Percentiles rank a stretch among this genome's conserved stretches.
phyloP scores from a whole-genome alignment of 768 basidiomycete genomes.

The Phaeotremella fagi region DNA sequence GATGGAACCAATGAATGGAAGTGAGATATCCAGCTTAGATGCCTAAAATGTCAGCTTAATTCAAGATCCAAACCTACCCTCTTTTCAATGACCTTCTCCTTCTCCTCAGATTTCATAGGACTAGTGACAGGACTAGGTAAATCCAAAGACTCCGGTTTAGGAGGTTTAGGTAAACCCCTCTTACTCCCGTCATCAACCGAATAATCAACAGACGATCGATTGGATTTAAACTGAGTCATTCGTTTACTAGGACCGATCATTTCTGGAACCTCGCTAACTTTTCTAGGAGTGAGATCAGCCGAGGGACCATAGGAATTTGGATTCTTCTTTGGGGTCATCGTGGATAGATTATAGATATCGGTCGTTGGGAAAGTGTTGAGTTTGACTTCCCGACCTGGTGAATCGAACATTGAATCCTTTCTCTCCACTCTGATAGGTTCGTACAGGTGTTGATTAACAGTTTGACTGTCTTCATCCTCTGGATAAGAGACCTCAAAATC shows the following conservation, averaged over 20 bases:
- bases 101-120: constrained; percentile 6
- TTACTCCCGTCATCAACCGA: not conserved
- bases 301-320: not conserved
- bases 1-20: constrained; percentile 38
- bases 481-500: not conserved
- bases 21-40: no score
- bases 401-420: not conserved
- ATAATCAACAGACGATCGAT: not conserved
- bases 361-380: constrained; percentile 10
- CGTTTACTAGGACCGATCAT: not conserved
- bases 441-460: not conserved
- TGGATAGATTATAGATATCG: not conserved
- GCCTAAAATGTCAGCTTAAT: constrained; percentile 27
- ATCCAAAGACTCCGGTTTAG: constrained; percentile 31
- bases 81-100: constrained; percentile 19
- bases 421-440: not conserved
- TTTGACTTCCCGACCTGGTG: constrained; percentile 5
- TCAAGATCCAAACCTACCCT: constrained; percentile 18
- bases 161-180: constrained; percentile 37
- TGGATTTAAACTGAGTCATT: not conserved
- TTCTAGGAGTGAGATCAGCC: not conserved
- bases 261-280: constrained; percentile 6
- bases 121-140: constrained; percentile 42
- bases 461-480: constrained; percentile 1
- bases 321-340: not conserved